phyloP scores from a whole-genome alignment of 352 stramenopile species.

The Globisporangium emineosum region DNA sequence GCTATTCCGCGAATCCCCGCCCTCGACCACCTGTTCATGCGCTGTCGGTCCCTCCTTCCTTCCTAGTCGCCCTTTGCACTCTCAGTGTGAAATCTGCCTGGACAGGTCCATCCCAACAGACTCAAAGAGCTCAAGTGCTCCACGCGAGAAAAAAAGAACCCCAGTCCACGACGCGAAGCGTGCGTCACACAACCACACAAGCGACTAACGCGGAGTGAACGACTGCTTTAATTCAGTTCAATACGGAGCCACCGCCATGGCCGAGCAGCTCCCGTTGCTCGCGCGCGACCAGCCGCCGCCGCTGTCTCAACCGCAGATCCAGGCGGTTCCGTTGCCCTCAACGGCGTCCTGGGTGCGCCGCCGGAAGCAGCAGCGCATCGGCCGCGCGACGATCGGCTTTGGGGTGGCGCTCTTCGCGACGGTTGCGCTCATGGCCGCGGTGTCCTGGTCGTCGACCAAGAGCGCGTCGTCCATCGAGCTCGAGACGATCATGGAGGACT shows the following conservation, averaged over 20 bases:
- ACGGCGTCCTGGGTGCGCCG: not conserved
- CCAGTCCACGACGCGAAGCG: not conserved
- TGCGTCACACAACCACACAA: not conserved
- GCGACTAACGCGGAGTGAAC: not conserved
- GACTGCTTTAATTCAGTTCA: no score
- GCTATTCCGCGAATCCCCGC: not conserved
- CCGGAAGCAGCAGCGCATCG: conserved; percentile 9
- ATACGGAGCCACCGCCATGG: not conserved
- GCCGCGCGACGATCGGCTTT: conserved; percentile 36
- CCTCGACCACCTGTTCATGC: not conserved
- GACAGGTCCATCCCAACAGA: no score
- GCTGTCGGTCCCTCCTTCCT: no score
- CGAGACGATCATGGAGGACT: conserved; percentile 23
- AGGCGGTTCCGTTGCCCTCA: not conserved
- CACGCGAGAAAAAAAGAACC: not conserved
- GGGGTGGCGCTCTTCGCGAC: conserved; percentile 30
- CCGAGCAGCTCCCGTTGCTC: not conserved
- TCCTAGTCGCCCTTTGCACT: not conserved
- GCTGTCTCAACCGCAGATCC: not conserved
- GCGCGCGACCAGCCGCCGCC: no score
- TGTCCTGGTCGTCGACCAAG: conserved; percentile 35
- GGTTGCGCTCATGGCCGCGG: conserved; percentile 26
- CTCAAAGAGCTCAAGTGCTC: not conserved
- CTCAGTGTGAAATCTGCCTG: not conserved
- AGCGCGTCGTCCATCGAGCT: conserved; percentile 29